phyloP scores from a whole-genome alignment of 108 stramenopile genomes.

The Nitzschia sp. region DNA sequence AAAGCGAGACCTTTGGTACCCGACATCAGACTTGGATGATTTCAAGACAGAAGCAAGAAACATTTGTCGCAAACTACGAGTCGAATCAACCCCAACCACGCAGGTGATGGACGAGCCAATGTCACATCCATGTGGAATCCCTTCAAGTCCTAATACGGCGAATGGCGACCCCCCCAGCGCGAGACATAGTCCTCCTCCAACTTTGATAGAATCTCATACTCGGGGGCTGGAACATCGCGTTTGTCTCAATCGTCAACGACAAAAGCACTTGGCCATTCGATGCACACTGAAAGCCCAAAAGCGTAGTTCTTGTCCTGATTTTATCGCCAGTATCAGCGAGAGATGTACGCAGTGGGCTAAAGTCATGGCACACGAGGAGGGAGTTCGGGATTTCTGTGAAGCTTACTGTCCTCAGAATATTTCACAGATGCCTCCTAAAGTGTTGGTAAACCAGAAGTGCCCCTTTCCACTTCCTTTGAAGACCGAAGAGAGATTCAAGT shows the following conservation, averaged over 20 bases:
- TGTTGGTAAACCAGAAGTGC: not conserved
- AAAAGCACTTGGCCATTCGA: slow-evolving; percentile 34
- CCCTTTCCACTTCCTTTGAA: slow-evolving; percentile 12
- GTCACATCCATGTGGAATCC: not conserved
- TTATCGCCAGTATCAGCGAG: slow-evolving; percentile 24
- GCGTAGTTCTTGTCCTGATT: slow-evolving; percentile 25
- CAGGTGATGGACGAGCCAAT: not conserved
- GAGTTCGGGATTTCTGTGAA: slow-evolving; percentile 19
- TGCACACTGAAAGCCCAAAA: slow-evolving; percentile 33
- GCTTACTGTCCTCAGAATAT: slow-evolving; percentile 20
- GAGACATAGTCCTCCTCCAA: not conserved
- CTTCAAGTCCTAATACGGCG: not conserved
- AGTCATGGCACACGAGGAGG: slow-evolving; percentile 23
- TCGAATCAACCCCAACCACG: slow-evolving; percentile 1
- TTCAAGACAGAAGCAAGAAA: slow-evolving; percentile 33
- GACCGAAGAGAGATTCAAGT: not conserved
- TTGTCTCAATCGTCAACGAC: slow-evolving; percentile 33
- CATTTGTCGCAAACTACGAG: slow-evolving; percentile 28
- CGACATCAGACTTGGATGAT: slow-evolving; percentile 16
- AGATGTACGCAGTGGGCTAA: slow-evolving; percentile 34
- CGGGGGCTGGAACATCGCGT: slow-evolving; percentile 45
- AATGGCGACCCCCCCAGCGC: not conserved
- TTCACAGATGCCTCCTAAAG: not conserved
- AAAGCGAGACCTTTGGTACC: slow-evolving; percentile 31
- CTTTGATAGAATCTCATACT: not conserved